Evolutionary conservation across 2,329 filamentous ascomycete species (phyloP), one percentile per base, ranked within the genome.

Genomic region (Colletotrichum neosansevieriae): DNA sequence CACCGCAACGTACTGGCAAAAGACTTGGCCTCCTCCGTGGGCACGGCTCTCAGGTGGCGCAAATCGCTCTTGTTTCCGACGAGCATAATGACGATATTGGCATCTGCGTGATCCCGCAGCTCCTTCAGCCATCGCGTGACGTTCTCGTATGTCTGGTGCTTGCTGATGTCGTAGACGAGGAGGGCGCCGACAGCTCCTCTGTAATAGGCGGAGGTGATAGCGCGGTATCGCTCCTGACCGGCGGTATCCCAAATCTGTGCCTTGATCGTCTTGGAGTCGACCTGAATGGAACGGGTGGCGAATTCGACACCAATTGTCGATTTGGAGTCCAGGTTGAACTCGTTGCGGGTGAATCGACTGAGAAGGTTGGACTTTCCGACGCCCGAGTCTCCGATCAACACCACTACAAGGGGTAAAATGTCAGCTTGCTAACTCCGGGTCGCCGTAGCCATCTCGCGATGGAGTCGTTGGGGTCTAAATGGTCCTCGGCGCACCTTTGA

Each of bases 21-120:
- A 72, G 93, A 88, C 85, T 98, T 99, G 75, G 95, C 96, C 83
- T 98, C 95, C 79, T 99, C 96, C 70, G 96, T 99, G 58, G 96
- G 94, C 74, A 99, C 96, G 73, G 96, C 96, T 80, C 96, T 90
- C 78, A 99, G 87, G 84, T 99, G 96, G 83, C 94, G 93, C 91
- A 98, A 92, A 97, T 99, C 96, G 82, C 94, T 98, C 92, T 99
- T 99, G 90, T 99, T 98, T 73, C 96, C 96, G 40, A 99, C 96
- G 34, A 99, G 86, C 96, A 99, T 99, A 80, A 99, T 99, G 76
- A 99, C 94, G 77, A 98, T 98, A 85, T 98, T 98, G 76, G 94
- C 94, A 81, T 99, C 96, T 75, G 96, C 96, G 82, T 99, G 94
- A 79, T 98, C 96, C 76, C 96, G 91, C 78, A 99, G 88, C 87